These are phyloP conservation scores for Ogataea degrootiae DNA, from an alignment of 805 yeast genomes.

Conservation along the genomic window DNA sequence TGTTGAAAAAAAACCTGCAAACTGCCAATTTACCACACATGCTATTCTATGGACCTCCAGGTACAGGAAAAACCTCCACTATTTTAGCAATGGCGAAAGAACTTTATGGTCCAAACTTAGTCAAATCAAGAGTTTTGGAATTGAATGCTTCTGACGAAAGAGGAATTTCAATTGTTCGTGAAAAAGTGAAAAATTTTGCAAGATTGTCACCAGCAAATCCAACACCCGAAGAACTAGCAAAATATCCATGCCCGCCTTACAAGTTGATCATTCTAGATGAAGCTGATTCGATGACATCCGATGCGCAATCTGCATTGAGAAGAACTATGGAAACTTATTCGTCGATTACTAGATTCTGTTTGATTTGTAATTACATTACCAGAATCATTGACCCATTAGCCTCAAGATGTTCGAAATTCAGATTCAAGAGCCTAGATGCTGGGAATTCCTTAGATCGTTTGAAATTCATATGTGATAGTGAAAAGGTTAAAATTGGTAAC, in stretches of 20 bases:
- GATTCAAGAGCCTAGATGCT: constrained; percentile 76
- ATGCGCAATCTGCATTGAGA: constrained; percentile 92
- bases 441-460: constrained; percentile 67
- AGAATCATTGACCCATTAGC: constrained; percentile 96
- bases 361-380: constrained; percentile 94
- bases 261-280: constrained; percentile 90
- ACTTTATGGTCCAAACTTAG: constrained; percentile 67
- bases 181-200: constrained; percentile 83
- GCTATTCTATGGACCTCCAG: constrained; percentile 92
- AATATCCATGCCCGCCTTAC: constrained; percentile 95
- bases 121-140: constrained; percentile 70
- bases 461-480: constrained; percentile 50
- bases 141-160: constrained; percentile 89
- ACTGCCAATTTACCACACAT: constrained; percentile 87
- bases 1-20: constrained; percentile 70
- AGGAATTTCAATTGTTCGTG: constrained; percentile 83
- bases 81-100: constrained; percentile 78
- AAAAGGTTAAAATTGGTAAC: constrained; percentile 37
- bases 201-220: constrained; percentile 82
- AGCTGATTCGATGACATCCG: constrained; percentile 96
- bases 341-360: constrained; percentile 84
- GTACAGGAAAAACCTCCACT: constrained; percentile 90
- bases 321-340: constrained; percentile 93
- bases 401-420: constrained; percentile 91
- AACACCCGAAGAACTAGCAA: constrained; percentile 54